Percentiles rank a stretch among this genome's conserved stretches.
phyloP scores from a whole-genome alignment of 2,329 filamentous ascomycete genomes.

The Sporothrix schenckii region DNA sequence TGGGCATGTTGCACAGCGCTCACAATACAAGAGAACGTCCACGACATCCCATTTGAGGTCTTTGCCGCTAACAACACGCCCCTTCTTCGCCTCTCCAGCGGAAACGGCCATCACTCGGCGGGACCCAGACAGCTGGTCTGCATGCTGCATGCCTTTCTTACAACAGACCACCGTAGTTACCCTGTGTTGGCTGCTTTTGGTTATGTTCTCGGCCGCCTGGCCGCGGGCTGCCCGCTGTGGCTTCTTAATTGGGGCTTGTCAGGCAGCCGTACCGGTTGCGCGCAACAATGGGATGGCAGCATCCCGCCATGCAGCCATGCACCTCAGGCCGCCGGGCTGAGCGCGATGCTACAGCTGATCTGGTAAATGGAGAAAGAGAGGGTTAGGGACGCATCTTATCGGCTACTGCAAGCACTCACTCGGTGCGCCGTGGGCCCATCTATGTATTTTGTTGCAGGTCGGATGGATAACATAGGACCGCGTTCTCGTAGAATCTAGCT shows the following conservation, averaged over 20 bases:
- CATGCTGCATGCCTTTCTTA: background rate
- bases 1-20: background rate
- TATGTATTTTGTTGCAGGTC: background rate
- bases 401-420: background rate
- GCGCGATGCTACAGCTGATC: background rate
- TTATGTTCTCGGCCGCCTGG: background rate
- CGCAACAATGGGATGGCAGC: background rate
- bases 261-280: background rate
- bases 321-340: too few species aligned
- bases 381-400: background rate
- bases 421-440: background rate
- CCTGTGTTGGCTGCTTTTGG: background rate
- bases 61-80: constrained; percentile 6
- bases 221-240: too few species aligned
- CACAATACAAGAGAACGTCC: background rate
- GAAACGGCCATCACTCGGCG: background rate
- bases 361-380: too few species aligned
- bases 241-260: background rate
- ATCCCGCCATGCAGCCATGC: background rate
- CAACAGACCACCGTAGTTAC: background rate
- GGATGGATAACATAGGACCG: too few species aligned
- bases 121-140: constrained; percentile 20
- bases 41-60: background rate
- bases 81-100: background rate
- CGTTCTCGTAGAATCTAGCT: too few species aligned